A percentile compares a stretch with the other conserved stretches of the same genome.
These are phyloP conservation scores for Epichloe scottii DNA, from an alignment of 2,329 filamentous ascomycete genomes.

Conservation along the genomic window DNA sequence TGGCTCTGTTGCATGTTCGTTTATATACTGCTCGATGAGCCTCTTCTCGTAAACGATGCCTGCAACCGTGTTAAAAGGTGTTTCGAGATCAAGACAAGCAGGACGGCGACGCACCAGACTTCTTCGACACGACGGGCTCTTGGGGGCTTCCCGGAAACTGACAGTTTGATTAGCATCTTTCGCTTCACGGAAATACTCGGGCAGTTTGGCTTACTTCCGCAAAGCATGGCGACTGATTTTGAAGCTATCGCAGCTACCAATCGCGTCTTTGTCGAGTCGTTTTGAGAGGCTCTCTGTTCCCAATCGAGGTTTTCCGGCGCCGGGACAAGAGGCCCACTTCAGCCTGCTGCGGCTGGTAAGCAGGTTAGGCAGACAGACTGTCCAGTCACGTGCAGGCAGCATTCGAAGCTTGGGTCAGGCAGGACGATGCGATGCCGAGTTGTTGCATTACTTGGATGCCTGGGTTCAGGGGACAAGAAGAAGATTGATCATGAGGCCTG, in stretches of 20 bases:
- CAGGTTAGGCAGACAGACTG: neutral
- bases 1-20: constrained; percentile 86
- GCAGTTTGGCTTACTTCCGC: constrained; percentile 27
- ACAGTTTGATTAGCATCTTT: neutral
- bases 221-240: constrained; percentile 30
- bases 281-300: constrained; percentile 1
- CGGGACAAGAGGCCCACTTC: constrained; percentile 1
- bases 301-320: constrained; percentile 13
- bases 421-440: too few species aligned
- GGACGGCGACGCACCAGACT: constrained; percentile 56
- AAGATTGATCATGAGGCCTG: too few species aligned
- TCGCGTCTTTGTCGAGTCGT: constrained; percentile 9
- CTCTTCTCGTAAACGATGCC: constrained; percentile 90
- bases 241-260: constrained; percentile 11
- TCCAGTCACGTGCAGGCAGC: constrained; percentile 1
- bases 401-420: neutral
- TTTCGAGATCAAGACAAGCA: neutral
- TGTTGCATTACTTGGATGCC: neutral
- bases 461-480: neutral
- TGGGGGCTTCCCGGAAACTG: constrained; percentile 95
- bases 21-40: constrained; percentile 87
- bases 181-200: too few species aligned
- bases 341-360: neutral
- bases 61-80: constrained; percentile 18
- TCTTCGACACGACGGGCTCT: constrained; percentile 86